These are phyloP conservation scores for Plasmopara halstedii DNA, from an alignment of 352 stramenopile genomes.

Conservation along the genomic window DNA sequence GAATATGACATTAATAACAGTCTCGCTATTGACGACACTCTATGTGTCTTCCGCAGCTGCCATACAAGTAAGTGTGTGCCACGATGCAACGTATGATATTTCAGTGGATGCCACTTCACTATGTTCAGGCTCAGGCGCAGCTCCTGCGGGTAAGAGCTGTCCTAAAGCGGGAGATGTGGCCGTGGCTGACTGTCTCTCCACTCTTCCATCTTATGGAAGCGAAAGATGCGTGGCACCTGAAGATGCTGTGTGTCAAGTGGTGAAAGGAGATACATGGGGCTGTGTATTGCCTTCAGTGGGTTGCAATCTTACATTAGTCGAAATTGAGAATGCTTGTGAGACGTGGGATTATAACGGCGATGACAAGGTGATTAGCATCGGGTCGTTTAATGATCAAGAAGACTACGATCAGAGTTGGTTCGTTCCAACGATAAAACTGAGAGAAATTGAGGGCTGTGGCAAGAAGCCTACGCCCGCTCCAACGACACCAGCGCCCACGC, in stretches of 20 bases:
- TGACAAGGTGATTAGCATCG: conserved; percentile 11
- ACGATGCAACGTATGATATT: conserved; percentile 34
- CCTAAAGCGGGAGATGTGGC: conserved; percentile 28
- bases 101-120: conserved; percentile 11
- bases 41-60: neutral
- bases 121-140: conserved; percentile 23
- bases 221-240: conserved; percentile 28
- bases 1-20: conserved; percentile 9
- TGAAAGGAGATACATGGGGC: conserved; percentile 30
- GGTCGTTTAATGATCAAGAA: conserved; percentile 16
- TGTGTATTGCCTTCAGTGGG: conserved; percentile 36
- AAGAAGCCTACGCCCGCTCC: conserved; percentile 19
- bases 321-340: conserved; percentile 12
- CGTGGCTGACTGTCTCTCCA: conserved; percentile 26
- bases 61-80: conserved; percentile 34
- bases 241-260: conserved; percentile 26
- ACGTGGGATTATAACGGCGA: conserved; percentile 28
- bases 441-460: conserved; percentile 19
- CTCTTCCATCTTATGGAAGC: conserved; percentile 22
- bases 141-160: conserved; percentile 23
- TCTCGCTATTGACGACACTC: conserved; percentile 10
- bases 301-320: conserved; percentile 7
- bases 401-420: conserved; percentile 30
- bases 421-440: conserved; percentile 17
- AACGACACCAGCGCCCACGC: conserved; percentile 13